Percentiles rank a stretch among this genome's conserved stretches.
phyloP scores from a whole-genome alignment of 1,284 basidiomycete genomes.

The Somion occarium region DNA sequence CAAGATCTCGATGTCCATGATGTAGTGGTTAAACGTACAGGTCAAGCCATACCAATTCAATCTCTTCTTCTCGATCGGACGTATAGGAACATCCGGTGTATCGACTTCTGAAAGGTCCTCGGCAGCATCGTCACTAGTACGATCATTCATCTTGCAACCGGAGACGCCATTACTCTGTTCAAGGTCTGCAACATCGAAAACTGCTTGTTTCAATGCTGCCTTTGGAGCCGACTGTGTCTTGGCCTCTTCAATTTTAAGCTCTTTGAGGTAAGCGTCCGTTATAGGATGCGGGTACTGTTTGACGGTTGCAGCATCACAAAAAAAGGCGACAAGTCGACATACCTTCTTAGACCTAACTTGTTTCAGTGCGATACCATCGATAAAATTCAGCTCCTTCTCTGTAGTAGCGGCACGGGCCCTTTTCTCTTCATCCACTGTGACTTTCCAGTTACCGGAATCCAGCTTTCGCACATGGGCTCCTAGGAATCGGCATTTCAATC shows the following conservation, averaged over 20 bases:
- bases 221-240: constrained; percentile 32
- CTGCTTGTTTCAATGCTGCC: constrained; percentile 21
- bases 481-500: constrained; percentile 89
- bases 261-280: constrained; percentile 62
- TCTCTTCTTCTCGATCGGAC: constrained; percentile 82
- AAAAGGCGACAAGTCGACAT: constrained; percentile 14
- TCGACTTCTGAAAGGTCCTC: constrained; percentile 35
- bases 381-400: constrained; percentile 73
- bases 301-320: not conserved
- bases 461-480: constrained; percentile 61
- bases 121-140: constrained; percentile 5
- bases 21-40: constrained; percentile 40
- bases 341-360: constrained; percentile 67
- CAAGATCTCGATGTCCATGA: constrained; percentile 1
- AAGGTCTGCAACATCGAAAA: not conserved
- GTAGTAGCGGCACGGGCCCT: constrained; percentile 45
- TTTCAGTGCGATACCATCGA: constrained; percentile 52
- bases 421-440: constrained; percentile 55
- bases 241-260: constrained; percentile 39
- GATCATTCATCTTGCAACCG: constrained; percentile 14
- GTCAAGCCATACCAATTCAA: constrained; percentile 86
- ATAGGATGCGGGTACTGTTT: constrained; percentile 64
- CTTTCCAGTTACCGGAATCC: constrained; percentile 36
- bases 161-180: constrained; percentile 18
- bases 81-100: constrained; percentile 61